Evolutionary conservation across 1,139 yeast species (phyloP).

Genomic region (Protomyces lactucae-debilis): DNA sequence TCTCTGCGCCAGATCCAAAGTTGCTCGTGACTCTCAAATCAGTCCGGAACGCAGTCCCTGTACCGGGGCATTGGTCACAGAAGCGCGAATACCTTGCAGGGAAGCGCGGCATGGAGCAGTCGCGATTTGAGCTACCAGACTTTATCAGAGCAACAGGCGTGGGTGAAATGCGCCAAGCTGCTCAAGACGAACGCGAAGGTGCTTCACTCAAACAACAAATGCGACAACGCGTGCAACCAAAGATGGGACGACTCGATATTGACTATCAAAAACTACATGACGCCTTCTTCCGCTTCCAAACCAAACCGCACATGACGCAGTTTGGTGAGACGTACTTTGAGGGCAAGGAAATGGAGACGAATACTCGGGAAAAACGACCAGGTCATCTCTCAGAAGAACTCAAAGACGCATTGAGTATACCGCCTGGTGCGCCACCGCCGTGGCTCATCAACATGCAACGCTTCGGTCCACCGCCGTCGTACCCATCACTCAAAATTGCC

Average conservation of each 20-base stretch:
- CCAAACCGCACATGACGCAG: constrained; percentile 61
- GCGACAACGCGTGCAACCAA: constrained; percentile 84
- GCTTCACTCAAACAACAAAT: constrained; percentile 65
- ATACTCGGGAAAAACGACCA: constrained; percentile 50
- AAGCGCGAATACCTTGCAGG: constrained; percentile 75
- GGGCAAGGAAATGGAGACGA: constrained; percentile 60
- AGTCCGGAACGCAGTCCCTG: constrained; percentile 62
- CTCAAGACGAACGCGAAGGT: constrained; percentile 47
- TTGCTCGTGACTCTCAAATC: constrained; percentile 62
- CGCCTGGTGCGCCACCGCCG: constrained; percentile 64
- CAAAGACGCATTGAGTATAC: constrained; percentile 64
- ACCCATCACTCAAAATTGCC: constrained; percentile 59
- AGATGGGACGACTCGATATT: constrained; percentile 77
- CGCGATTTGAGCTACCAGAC: constrained; percentile 71
- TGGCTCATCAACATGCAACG: constrained; percentile 73
- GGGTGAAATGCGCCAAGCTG: constrained; percentile 67
- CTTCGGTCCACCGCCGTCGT: constrained; percentile 82
- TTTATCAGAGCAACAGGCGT: constrained; percentile 82
- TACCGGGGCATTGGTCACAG: constrained; percentile 80
- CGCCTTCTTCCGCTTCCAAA: constrained; percentile 78
- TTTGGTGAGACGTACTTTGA: constrained; percentile 80
- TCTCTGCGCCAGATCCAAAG: constrained; percentile 75
- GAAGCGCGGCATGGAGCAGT: constrained; percentile 63
- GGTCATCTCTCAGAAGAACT: constrained; percentile 61
- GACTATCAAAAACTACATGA: constrained; percentile 79